phyloP scores from a whole-genome alignment of 495 filamentous ascomycete genomes.

The Daldinia grandis region DNA sequence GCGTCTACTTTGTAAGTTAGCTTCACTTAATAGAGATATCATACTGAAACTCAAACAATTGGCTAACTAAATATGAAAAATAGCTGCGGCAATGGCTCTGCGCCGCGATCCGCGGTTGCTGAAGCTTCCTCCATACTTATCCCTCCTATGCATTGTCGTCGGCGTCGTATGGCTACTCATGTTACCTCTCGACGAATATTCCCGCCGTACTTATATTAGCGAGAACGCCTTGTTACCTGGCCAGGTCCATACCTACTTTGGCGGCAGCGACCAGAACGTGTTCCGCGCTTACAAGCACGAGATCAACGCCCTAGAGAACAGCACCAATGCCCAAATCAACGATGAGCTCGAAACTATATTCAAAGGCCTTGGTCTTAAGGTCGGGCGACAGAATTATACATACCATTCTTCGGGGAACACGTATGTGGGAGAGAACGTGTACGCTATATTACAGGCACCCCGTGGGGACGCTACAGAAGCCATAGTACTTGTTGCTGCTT shows the following conservation, averaged over 20 bases:
- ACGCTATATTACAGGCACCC: constrained; percentile 93
- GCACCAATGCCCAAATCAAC: constrained; percentile 63
- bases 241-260: constrained; percentile 97
- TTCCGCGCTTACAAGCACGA: constrained; percentile 93
- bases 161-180: constrained; percentile 92
- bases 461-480: constrained; percentile 98
- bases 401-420: constrained; percentile 82
- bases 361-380: constrained; percentile 79
- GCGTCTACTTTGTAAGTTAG: constrained; percentile 45
- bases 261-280: constrained; percentile 92
- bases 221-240: constrained; percentile 96
- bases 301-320: constrained; percentile 67
- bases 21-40: not conserved
- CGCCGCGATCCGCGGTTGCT: constrained; percentile 74
- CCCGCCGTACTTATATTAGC: constrained; percentile 92
- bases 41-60: not conserved
- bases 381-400: constrained; percentile 76
- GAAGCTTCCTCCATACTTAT: constrained; percentile 81
- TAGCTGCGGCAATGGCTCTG: constrained; percentile 61
- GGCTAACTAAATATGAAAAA: constrained; percentile 16
- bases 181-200: constrained; percentile 92
- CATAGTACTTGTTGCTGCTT: constrained; percentile 88
- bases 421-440: constrained; percentile 87
- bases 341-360: constrained; percentile 78
- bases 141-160: constrained; percentile 84